phyloP scores from a whole-genome alignment of 805 yeast species.

The Starmerella powellii region DNA sequence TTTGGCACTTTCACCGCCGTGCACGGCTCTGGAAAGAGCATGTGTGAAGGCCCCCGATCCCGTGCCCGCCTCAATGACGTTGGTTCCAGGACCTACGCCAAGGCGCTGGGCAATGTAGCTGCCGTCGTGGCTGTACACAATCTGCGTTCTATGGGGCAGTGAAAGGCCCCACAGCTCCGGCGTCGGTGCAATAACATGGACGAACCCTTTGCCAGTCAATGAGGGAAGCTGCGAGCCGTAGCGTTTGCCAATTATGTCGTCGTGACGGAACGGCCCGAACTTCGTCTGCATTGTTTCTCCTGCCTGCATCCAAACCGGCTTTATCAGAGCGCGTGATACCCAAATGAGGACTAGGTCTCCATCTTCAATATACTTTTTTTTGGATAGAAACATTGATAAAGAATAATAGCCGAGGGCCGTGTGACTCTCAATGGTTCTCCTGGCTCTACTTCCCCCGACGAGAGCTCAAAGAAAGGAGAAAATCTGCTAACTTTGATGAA shows the following conservation, averaged over 20 bases:
- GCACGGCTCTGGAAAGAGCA: conserved; percentile 72
- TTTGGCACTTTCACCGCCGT: conserved; percentile 35
- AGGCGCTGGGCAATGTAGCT: conserved; percentile 78
- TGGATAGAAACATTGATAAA: conserved; percentile 9
- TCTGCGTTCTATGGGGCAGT: conserved; percentile 93
- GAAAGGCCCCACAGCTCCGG: conserved; percentile 96
- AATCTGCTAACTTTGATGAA: too few species aligned
- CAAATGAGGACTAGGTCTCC: conserved; percentile 82
- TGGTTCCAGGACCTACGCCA: conserved; percentile 56
- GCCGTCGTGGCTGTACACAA: conserved; percentile 92
- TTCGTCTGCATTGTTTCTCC: conserved; percentile 67
- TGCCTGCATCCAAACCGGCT: conserved; percentile 51
- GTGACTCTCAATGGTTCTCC: neutral
- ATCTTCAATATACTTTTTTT: conserved; percentile 57
- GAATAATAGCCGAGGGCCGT: neutral
- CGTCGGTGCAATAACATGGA: conserved; percentile 79
- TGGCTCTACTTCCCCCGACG: too few species aligned
- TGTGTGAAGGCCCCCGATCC: conserved; percentile 96
- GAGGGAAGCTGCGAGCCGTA: conserved; percentile 77
- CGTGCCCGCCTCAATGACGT: conserved; percentile 93
- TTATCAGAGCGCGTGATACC: conserved; percentile 66
- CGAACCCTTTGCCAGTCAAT: conserved; percentile 57
- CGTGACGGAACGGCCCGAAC: conserved; percentile 82
- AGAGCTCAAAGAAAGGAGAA: too few species aligned
- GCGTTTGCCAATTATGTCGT: conserved; percentile 62